phyloP scores from a whole-genome alignment of 148 eudicot species.

The Tetragonia tetragonoides region DNA sequence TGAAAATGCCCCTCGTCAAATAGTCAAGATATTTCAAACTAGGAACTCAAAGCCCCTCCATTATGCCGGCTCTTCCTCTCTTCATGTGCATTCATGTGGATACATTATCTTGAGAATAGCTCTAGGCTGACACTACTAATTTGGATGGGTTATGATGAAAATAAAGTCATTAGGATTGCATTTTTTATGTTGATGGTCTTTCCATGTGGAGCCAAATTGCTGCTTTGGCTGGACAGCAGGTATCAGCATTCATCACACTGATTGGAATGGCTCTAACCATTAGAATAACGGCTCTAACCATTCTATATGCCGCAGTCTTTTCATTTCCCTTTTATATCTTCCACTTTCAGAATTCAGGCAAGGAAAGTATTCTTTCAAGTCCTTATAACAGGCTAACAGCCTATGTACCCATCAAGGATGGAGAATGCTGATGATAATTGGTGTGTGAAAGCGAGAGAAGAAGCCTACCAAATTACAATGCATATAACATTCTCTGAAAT shows the following conservation, averaged over 20 bases:
- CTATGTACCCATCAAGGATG: neutral
- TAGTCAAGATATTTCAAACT: neutral
- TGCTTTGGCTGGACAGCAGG: neutral
- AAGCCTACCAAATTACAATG: neutral
- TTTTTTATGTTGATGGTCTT: neutral
- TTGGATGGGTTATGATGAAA: neutral
- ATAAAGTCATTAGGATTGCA: neutral
- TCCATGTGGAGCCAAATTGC: neutral
- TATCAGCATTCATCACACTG: neutral
- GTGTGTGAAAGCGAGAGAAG: neutral
- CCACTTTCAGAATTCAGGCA: neutral
- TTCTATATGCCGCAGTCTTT: neutral
- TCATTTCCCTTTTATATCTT: neutral
- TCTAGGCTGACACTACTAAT: neutral
- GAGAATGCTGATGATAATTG: neutral
- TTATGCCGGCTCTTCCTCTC: neutral
- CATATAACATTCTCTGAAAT: neutral
- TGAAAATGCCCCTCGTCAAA: neutral
- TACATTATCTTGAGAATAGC: neutral
- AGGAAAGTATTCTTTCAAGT: neutral
- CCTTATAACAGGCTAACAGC: neutral
- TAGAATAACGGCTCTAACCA: neutral
- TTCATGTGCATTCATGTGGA: neutral
- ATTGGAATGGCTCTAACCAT: neutral
- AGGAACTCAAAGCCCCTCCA: neutral